A percentile compares a stretch with the other conserved stretches of the same genome.
Evolutionary conservation across 1,284 basidiomycete genomes (phyloP).

Genomic region (Filobasidium uniguttulatum): DNA sequence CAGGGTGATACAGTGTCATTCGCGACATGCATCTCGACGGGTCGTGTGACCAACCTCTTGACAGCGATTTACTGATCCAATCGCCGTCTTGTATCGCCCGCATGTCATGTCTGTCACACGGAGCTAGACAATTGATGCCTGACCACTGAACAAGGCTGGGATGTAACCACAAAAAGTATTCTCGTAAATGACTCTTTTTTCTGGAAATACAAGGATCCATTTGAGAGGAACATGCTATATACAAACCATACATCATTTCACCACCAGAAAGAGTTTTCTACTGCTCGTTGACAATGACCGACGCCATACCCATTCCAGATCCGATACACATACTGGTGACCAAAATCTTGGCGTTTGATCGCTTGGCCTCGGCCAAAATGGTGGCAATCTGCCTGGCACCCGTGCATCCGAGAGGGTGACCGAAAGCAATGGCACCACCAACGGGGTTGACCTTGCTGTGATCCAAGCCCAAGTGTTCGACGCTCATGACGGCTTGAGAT

Average conservation of each 20-base stretch:
- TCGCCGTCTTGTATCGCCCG: no score
- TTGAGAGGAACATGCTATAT: no score
- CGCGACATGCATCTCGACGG: no score
- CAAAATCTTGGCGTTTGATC: conserved; percentile 52
- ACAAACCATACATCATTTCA: no score
- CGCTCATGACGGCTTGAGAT: conserved; percentile 69
- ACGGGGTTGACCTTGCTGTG: conserved; percentile 76
- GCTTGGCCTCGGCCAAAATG: conserved; percentile 65
- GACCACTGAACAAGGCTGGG: no score
- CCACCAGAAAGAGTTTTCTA: neutral
- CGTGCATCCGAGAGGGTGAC: conserved; percentile 64
- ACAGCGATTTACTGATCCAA: no score
- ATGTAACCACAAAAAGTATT: no score
- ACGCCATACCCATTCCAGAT: conserved; percentile 31
- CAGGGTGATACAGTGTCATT: no score
- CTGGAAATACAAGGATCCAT: conserved; percentile 9
- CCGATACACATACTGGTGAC: conserved; percentile 87
- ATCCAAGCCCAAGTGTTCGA: conserved; percentile 57
- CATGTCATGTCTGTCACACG: no score
- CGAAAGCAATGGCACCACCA: conserved; percentile 68
- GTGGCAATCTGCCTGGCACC: conserved; percentile 82
- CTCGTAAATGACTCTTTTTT: no score
- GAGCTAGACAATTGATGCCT: no score
- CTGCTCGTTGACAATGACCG: conserved; percentile 63
- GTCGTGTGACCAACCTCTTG: no score